Evolutionary conservation across 2,329 filamentous ascomycete species (phyloP).

Genomic region (Colletotrichum gloeosporioides): DNA sequence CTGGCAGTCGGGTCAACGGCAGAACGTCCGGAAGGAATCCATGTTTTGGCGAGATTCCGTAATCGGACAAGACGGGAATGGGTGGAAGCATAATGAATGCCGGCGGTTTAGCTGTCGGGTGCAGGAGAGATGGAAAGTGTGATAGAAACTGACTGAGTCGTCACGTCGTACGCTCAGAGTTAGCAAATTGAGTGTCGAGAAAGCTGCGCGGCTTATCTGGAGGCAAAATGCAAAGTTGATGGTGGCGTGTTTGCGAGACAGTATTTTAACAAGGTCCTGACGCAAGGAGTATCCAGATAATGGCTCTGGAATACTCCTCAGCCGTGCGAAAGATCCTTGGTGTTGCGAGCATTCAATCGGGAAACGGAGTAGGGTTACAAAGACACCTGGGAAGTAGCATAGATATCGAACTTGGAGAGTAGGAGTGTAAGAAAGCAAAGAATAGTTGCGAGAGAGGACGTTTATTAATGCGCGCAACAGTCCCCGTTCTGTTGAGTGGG

Average conservation of each 20-base stretch:
- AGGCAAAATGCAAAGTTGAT: neutral
- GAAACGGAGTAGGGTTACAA: neutral
- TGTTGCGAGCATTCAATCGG: constrained; percentile 13
- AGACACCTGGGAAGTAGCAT: neutral
- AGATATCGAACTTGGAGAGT: neutral
- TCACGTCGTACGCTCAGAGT: neutral
- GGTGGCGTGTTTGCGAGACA: neutral
- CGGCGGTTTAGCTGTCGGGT: neutral
- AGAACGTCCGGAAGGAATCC: constrained; percentile 87
- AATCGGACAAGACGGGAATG: constrained; percentile 72
- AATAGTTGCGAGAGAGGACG: neutral
- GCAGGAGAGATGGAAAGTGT: constrained; percentile 4
- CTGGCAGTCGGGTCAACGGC: constrained; percentile 80
- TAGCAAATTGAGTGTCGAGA: neutral
- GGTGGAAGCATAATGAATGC: constrained; percentile 58
- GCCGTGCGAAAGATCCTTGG: constrained; percentile 52
- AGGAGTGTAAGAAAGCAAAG: neutral
- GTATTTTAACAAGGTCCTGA: constrained; percentile 50
- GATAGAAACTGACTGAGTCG: neutral
- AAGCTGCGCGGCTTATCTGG: neutral
- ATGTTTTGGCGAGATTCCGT: constrained; percentile 77
- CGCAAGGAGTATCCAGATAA: constrained; percentile 69
- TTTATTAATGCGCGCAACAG: constrained; percentile 10
- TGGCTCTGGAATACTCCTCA: constrained; percentile 65
- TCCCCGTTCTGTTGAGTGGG: neutral